Base-by-base conservation (phyloP, 2,329 filamentous ascomycete genomes). In the Ophiognomonia clavigignenti-juglandacearum region DNA sequence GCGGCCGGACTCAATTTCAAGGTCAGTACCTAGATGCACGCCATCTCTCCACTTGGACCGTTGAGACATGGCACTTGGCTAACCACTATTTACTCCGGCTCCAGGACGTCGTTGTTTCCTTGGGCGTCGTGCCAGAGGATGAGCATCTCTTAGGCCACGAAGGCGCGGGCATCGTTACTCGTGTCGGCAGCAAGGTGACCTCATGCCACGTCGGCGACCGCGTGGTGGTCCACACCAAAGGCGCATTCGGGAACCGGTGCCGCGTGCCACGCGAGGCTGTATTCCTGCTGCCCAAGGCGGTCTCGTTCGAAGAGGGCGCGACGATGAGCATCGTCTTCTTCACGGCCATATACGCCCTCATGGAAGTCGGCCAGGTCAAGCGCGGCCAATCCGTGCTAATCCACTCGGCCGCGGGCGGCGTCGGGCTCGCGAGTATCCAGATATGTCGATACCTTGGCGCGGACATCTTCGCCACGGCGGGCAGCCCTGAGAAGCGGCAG, bases 401-500 rank as follows among this genome's bases (percentile, higher is more conserved):
- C 14, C 39, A 47, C 20, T 37, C 64, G 2, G 73, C 64, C 8
- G 63, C 68, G 7, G 67, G 70, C 41, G 60, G 62, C 1, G 59
- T 68, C 29, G 72, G 73, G 0, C 59, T 69, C 16, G 68, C 67
- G 9, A 71, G 69, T 4, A 53, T 75, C 5, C 57, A 62, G 6
- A 48, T 75, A 11, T 32, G 24, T 14, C 39, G 16, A 9, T 14
- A 19, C 14, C 5, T 40, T 2, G 37, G 37, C 8, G 48, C 55
- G 3, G 43, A 59, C 20, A 54, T 69, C 2, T 66, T 60, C 31
- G 56, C 53, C 4, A 67, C 65, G 0, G 64, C 63, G 20, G 55
- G 59, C 10, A 57, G 53, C 6, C 38, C 56, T 1, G 54, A 53
- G 10, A 64, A 64, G 48, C 53, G 54, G 6, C 16, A 61, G 4